These are phyloP conservation scores for Aureobasidium lini DNA, from an alignment of 2,329 filamentous ascomycete species.

Conservation along the genomic window DNA sequence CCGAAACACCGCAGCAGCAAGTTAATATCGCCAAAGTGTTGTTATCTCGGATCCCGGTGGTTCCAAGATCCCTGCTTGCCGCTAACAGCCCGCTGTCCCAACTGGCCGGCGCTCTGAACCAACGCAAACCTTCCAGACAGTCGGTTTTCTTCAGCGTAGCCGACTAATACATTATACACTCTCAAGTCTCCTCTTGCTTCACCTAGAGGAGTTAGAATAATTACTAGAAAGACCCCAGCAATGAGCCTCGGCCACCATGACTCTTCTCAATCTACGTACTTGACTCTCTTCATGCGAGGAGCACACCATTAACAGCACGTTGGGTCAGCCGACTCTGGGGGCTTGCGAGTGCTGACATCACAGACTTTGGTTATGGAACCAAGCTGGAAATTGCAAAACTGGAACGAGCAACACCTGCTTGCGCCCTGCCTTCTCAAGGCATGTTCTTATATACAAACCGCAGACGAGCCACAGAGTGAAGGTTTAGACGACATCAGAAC, in stretches of 20 bases:
- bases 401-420: constrained; percentile 11
- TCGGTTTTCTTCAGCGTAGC: constrained; percentile 12
- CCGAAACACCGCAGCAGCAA: neutral
- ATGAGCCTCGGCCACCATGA: neutral
- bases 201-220: neutral
- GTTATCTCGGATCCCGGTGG: constrained; percentile 11
- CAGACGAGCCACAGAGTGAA: neutral
- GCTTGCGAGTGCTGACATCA: constrained; percentile 14
- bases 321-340: constrained; percentile 7
- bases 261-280: neutral
- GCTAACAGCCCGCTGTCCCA: constrained; percentile 13
- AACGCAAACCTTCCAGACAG: constrained; percentile 10
- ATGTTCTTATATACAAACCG: neutral
- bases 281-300: constrained; percentile 5
- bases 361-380: neutral
- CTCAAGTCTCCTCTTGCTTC: neutral
- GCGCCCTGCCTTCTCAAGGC: neutral
- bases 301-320: constrained; percentile 9
- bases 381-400: constrained; percentile 3
- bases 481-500: neutral
- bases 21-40: constrained; percentile 1
- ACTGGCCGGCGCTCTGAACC: constrained; percentile 11
- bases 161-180: constrained; percentile 7
- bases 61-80: constrained; percentile 14
- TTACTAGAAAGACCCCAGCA: neutral